A percentile compares a stretch with the other conserved stretches of the same genome.
phyloP scores from a whole-genome alignment of 371 early-diverging fungal genomes.

The Haplosporangium sp. region DNA sequence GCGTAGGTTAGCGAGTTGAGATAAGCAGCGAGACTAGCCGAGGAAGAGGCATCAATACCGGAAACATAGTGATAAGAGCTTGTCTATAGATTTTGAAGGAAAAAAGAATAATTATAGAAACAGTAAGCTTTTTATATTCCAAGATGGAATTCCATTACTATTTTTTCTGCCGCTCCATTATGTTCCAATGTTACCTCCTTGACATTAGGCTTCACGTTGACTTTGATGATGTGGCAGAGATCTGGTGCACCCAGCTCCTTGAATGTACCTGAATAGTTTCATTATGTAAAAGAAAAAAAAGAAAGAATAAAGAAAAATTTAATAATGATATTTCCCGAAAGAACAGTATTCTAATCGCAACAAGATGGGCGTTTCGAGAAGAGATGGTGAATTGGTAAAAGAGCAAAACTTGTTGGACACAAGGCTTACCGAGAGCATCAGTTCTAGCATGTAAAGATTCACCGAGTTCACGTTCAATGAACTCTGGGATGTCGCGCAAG shows the following conservation, averaged over 20 bases:
- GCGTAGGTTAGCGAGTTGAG: constrained; percentile 95
- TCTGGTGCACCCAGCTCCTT: constrained; percentile 98
- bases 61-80: constrained; percentile 94
- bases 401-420: not conserved
- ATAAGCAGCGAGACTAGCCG: constrained; percentile 94
- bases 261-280: constrained; percentile 59
- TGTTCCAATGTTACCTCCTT: constrained; percentile 74
- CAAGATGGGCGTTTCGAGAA: not conserved
- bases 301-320: not conserved
- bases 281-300: not conserved
- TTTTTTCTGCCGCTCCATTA: not conserved
- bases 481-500: constrained; percentile 88
- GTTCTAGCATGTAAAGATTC: constrained; percentile 89
- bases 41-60: constrained; percentile 94
- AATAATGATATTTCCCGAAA: not conserved
- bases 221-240: constrained; percentile 93
- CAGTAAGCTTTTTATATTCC: not conserved
- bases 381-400: not conserved
- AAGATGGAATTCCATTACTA: not conserved
- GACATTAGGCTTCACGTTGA: constrained; percentile 80
- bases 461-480: constrained; percentile 91
- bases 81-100: constrained; percentile 58
- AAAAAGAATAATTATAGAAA: not conserved
- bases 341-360: not conserved
- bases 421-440: constrained; percentile 84